Evolutionary conservation across 495 filamentous ascomycete genomes (phyloP), one percentile per base, ranked within the genome.

Genomic region (Amorphotheca resinae): DNA sequence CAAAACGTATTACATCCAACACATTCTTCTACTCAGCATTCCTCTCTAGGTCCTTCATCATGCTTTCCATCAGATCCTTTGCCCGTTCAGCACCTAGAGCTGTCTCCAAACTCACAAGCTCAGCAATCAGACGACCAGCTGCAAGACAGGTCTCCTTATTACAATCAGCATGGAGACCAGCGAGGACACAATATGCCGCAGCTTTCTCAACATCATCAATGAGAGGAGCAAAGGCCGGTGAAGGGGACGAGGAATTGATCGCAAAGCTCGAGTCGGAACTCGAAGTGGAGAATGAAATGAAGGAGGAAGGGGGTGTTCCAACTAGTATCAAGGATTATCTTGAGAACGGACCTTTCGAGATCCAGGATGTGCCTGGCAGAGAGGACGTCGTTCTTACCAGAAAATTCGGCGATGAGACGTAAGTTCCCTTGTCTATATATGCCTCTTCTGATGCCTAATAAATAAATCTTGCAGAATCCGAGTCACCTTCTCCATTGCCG

Each of bases 401-500:
- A 55, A 82, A 76, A 54, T 88, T 84, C 48, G 82, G 81, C 56
- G 79, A 89, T 56, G 91, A 99, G 68, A 84, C 74, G 85, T 93
- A 64, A 62, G 78, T 63, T 26, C 22, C 11, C 4, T 11, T 12
- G 9, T 9, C 16, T 16, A 38, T 41, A 17, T 23, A 25, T 23
- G 7, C 20, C 17, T 44, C 6, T 12, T n/a, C 9, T 32, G 14
- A 48, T 31, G 32, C 50, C n/a, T 61, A 40, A 60, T 42, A 30
- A n/a, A n/a, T n/a, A n/a, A n/a, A 20, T 14, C 8, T 30, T 7
- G n/a, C 49, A 94, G 86, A 50, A 93, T 99, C 68, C 79, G 79
- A 44, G 75, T 96, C 49, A 78, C 79, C 49, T 98, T 98, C 72
- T 91, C 87, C 50, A 87, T 95, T 58, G 78, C 84, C 51, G 93